phyloP scores from a whole-genome alignment of 2,329 filamentous ascomycete species.

The Eutypella sp. region DNA sequence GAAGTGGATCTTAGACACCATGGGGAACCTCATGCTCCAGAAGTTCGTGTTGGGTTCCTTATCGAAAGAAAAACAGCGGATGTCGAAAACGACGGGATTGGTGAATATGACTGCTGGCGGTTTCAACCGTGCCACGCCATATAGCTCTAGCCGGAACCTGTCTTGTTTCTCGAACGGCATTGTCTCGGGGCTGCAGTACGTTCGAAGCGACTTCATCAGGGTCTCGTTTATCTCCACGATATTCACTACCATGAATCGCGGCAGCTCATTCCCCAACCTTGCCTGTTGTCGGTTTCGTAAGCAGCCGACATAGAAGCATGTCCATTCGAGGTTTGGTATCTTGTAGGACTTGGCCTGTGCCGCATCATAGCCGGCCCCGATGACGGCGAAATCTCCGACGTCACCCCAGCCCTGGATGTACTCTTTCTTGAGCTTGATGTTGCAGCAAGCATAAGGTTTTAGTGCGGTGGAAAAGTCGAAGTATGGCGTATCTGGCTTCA shows the following conservation, averaged over 20 bases:
- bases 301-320: constrained; percentile 76
- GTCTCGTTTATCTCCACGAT: constrained; percentile 51
- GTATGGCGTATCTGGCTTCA: constrained; percentile 79
- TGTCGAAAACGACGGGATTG: constrained; percentile 70
- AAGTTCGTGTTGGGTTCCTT: constrained; percentile 64
- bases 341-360: constrained; percentile 52
- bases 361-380: constrained; percentile 70
- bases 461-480: constrained; percentile 47
- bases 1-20: constrained; percentile 69
- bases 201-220: constrained; percentile 47
- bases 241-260: constrained; percentile 63
- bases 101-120: constrained; percentile 55
- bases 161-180: constrained; percentile 34
- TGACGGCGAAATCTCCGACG: constrained; percentile 73
- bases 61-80: constrained; percentile 76
- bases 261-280: constrained; percentile 42
- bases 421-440: constrained; percentile 85
- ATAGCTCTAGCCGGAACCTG: constrained; percentile 41
- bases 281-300: constrained; percentile 62
- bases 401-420: constrained; percentile 77
- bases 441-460: constrained; percentile 40
- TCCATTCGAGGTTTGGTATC: constrained; percentile 61
- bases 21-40: constrained; percentile 72
- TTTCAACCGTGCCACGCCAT: constrained; percentile 38
- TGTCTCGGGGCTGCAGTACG: constrained; percentile 39